phyloP scores from a whole-genome alignment of 768 basidiomycete genomes.

The Lenzites betulinus region DNA sequence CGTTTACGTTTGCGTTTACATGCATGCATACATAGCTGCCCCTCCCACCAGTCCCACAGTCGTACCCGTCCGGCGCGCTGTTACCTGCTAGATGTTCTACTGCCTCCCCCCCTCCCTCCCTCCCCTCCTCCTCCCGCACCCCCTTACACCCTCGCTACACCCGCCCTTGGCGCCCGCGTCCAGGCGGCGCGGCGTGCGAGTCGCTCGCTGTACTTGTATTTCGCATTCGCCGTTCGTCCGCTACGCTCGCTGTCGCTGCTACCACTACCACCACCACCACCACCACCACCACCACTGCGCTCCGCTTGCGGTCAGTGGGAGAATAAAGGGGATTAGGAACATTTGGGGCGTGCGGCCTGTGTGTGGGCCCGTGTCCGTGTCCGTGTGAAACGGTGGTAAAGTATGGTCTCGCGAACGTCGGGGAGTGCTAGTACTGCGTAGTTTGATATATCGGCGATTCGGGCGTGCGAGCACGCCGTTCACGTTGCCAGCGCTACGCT shows the following conservation, averaged over 20 bases:
- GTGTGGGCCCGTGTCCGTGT: neutral
- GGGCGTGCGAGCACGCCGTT: too few relatives aligned
- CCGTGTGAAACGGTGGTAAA: too few relatives aligned
- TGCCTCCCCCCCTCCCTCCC: neutral
- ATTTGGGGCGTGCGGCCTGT: neutral
- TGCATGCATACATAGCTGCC: too few relatives aligned
- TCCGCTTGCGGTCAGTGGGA: constrained; percentile 19
- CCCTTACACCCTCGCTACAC: neutral
- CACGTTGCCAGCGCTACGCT: too few relatives aligned
- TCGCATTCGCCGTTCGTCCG: too few relatives aligned
- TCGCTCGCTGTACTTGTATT: constrained; percentile 23
- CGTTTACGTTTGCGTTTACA: neutral
- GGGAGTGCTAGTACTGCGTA: too few relatives aligned
- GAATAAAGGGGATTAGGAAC: constrained; percentile 25
- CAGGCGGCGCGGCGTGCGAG: constrained; percentile 7
- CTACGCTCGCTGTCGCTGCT: constrained; percentile 11
- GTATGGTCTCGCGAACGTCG: too few relatives aligned
- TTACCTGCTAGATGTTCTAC: constrained; percentile 3
- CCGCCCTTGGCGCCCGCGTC: neutral
- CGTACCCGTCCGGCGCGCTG: too few relatives aligned
- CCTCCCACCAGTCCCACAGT: too few relatives aligned
- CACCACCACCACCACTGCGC: too few relatives aligned
- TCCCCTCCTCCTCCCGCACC: neutral
- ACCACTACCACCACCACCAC: too few relatives aligned
- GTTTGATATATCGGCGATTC: too few relatives aligned